Percentiles rank a stretch among this genome's conserved stretches.
These are phyloP conservation scores for Aristolochia californica DNA, from an alignment of 164 flowering plant species.

Conservation along the genomic window DNA sequence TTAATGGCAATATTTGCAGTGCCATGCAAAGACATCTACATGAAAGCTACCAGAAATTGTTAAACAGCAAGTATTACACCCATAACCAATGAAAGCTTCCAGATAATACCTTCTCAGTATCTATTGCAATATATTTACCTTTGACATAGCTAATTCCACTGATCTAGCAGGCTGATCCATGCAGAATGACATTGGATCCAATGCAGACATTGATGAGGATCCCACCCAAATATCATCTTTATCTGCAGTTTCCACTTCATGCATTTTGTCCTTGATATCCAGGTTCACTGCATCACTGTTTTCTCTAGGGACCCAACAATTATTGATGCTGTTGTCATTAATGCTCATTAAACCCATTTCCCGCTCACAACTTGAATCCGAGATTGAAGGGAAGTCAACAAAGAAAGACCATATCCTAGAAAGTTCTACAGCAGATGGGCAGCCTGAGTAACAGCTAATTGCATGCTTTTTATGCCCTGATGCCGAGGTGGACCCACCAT, in stretches of 20 bases:
- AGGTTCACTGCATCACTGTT: slow-evolving; percentile 17
- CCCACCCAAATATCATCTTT: slow-evolving; percentile 34
- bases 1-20: too few relatives aligned
- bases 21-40: too few relatives aligned
- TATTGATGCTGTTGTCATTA: slow-evolving; percentile 24
- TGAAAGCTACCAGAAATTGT: too few relatives aligned
- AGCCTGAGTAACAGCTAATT: slow-evolving; percentile 75
- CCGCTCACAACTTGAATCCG: slow-evolving; percentile 47
- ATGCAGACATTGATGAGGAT: slow-evolving; percentile 31
- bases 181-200: slow-evolving; percentile 14
- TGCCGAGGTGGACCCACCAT: slow-evolving; percentile 26
- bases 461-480: slow-evolving; percentile 52
- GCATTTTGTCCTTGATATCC: slow-evolving; percentile 11
- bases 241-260: slow-evolving; percentile 15
- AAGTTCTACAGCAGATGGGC: slow-evolving; percentile 76
- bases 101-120: too few relatives aligned
- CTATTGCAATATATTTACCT: too few relatives aligned
- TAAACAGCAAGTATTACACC: too few relatives aligned
- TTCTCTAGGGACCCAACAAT: slow-evolving; percentile 22
- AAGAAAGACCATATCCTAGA: slow-evolving; percentile 72
- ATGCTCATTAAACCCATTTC: slow-evolving; percentile 66
- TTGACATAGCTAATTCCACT: slow-evolving; percentile 19
- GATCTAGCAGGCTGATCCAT: slow-evolving; percentile 27
- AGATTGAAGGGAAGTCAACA: slow-evolving; percentile 33
- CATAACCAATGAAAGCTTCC: too few relatives aligned